phyloP scores from a whole-genome alignment of 768 basidiomycete species.

The Kondoa malvinella region DNA sequence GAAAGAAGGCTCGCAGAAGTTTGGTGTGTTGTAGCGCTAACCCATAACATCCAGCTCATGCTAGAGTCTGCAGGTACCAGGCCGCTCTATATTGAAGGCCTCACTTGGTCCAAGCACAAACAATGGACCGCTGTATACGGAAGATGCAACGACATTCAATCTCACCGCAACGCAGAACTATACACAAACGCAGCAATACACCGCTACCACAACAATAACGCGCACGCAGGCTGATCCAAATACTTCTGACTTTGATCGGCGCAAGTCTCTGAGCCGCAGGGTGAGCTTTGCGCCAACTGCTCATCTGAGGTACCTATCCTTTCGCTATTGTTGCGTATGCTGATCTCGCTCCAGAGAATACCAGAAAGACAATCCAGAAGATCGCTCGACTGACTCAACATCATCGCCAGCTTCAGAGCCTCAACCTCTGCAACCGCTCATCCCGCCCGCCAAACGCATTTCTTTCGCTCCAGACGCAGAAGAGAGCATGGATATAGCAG shows the following conservation, averaged over 20 bases:
- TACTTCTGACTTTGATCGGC: constrained; percentile 10
- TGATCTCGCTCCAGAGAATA: not conserved
- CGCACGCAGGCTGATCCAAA: constrained; percentile 3
- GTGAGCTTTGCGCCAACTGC: constrained; percentile 25
- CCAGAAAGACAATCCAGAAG: constrained; percentile 3
- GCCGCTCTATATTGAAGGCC: constrained; percentile 25
- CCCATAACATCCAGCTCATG: not conserved
- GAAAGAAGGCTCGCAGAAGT: constrained; percentile 12
- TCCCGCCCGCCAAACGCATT: not conserved
- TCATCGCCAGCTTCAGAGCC: not conserved
- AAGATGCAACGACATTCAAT: constrained; percentile 10
- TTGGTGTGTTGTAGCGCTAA: constrained; percentile 8
- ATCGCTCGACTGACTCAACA: constrained; percentile 2
- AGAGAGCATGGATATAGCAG: constrained; percentile 18
- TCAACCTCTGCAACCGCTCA: not conserved
- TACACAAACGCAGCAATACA: constrained; percentile 14
- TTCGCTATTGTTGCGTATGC: not conserved
- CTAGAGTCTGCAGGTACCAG: constrained; percentile 15
- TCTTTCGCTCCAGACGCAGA: not conserved
- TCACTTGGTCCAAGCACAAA: not conserved
- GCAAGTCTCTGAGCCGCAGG: constrained; percentile 17
- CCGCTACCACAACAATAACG: constrained; percentile 15
- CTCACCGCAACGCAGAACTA: constrained; percentile 7
- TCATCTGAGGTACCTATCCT: constrained; percentile 18
- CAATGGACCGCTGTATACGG: not conserved